A percentile compares a stretch with the other conserved stretches of the same genome.
Evolutionary conservation across 495 filamentous ascomycete genomes (phyloP).

Genomic region (Neurospora pannonica): DNA sequence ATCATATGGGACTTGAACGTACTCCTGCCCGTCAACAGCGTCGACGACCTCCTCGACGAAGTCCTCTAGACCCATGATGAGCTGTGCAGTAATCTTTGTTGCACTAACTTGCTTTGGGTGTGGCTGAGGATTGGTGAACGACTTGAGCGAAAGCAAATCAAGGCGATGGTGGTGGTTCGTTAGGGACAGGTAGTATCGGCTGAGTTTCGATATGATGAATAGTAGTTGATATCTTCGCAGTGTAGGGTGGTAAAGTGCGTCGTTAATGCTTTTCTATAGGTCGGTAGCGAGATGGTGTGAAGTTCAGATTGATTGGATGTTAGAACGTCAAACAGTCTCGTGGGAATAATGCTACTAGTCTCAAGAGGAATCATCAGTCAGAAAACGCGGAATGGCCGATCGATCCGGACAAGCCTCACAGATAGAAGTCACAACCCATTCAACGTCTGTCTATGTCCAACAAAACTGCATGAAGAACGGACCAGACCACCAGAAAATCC

Average conservation of each 20-base stretch:
- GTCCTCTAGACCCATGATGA: constrained; percentile 6
- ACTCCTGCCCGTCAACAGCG: constrained; percentile 17
- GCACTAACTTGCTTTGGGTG: no score
- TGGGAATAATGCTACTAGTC: no score
- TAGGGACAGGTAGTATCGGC: background rate
- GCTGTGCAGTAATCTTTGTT: no score
- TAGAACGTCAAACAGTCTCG: no score
- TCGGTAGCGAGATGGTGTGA: background rate
- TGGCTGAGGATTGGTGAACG: background rate
- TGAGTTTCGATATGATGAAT: background rate
- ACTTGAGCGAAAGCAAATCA: background rate
- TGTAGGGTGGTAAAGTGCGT: no score
- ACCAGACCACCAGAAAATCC: no score
- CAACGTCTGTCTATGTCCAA: no score
- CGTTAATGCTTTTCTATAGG: no score
- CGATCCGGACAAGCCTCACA: background rate
- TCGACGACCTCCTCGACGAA: constrained; percentile 19
- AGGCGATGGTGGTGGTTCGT: background rate
- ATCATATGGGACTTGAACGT: background rate
- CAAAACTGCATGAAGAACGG: no score
- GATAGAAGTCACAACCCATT: background rate
- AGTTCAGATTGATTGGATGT: background rate
- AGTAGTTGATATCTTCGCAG: background rate
- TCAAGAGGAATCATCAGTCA: no score
- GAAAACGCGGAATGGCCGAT: no score